Evolutionary conservation across 768 basidiomycete species (phyloP).

Genomic region (Mycena alexandri): DNA sequence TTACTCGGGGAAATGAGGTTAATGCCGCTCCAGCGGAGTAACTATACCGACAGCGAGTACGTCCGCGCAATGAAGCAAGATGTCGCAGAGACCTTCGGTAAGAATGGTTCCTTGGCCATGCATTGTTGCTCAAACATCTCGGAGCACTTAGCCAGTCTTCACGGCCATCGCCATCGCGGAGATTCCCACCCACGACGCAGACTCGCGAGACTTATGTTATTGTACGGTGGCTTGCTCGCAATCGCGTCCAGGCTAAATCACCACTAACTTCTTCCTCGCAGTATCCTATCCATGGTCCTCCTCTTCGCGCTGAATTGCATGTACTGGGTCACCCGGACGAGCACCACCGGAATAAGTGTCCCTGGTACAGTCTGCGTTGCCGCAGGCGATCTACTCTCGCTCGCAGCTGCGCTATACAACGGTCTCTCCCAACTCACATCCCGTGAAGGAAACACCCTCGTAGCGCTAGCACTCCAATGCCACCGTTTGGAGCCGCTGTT

Average conservation of each 20-base stretch:
- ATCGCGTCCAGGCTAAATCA: background rate
- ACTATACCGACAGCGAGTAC: conserved; percentile 12
- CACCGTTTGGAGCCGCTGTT: background rate
- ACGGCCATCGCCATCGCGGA: background rate
- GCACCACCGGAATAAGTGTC: conserved; percentile 6
- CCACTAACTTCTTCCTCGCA: background rate
- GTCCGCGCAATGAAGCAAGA: background rate
- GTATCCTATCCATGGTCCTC: background rate
- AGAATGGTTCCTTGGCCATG: background rate
- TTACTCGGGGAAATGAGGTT: background rate
- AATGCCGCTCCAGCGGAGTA: background rate
- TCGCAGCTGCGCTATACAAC: background rate
- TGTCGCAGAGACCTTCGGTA: background rate
- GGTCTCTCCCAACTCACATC: no score
- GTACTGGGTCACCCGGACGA: conserved; percentile 8
- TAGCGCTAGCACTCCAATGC: no score
- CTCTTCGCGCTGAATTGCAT: background rate
- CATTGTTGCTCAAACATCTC: background rate
- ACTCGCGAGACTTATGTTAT: background rate
- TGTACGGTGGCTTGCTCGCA: background rate
- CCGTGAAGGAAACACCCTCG: background rate
- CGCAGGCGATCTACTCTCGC: background rate
- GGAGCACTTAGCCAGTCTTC: background rate
- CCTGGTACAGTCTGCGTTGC: background rate
- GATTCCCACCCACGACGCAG: conserved; percentile 11